phyloP scores from a whole-genome alignment of 176 grass and related monocot genomes.

The Zoysia pacifica region DNA sequence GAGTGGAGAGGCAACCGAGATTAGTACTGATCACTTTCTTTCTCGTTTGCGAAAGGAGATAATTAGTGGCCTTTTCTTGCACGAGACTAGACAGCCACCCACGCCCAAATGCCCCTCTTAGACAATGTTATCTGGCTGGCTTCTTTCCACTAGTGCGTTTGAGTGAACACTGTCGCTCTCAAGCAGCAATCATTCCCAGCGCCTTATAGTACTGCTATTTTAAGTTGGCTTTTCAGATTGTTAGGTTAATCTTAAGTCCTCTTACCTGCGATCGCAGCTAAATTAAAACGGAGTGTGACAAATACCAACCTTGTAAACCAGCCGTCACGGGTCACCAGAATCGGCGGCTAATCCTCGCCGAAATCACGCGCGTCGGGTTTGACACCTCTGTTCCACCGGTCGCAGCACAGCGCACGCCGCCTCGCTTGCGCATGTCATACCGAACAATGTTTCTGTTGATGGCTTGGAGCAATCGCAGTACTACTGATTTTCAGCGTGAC shows the following conservation, averaged over 20 bases:
- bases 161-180: neutral
- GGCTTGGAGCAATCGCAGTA: neutral
- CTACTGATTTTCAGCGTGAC: neutral
- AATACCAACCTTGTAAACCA: neutral
- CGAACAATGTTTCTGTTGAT: neutral
- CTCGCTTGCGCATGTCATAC: neutral
- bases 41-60: neutral
- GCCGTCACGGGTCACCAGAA: neutral
- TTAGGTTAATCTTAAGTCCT: neutral
- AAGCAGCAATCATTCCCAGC: neutral
- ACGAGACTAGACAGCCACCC: neutral
- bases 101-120: neutral
- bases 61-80: neutral
- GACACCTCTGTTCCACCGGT: neutral
- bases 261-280: slow-evolving; percentile 11
- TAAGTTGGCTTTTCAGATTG: neutral
- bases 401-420: neutral
- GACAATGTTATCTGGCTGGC: neutral
- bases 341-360: neutral
- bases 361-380: neutral
- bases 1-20: neutral
- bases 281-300: neutral
- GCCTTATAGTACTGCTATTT: neutral
- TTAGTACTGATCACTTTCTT: neutral
- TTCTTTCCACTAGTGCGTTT: neutral